Evolutionary conservation across 495 filamentous ascomycete species (phyloP), one percentile per base, ranked within the genome.

Genomic region (Poronia punctata): DNA sequence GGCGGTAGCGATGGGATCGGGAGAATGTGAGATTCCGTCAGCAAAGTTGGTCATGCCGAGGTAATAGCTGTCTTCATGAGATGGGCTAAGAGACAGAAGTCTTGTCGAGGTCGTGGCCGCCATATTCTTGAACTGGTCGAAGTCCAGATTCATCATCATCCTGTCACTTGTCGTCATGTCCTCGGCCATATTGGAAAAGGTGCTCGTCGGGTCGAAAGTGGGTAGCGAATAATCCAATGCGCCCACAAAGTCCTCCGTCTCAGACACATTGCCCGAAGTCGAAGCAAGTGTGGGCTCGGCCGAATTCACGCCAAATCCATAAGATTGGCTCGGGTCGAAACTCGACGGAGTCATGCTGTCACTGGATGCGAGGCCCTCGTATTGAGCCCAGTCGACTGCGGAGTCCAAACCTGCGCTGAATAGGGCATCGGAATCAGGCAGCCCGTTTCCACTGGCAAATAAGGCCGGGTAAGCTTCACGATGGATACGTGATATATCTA

Each of bases 181-280:
- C 32, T 72, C 52, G 8, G 74, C 57, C 40, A 75, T 61, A 35
- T 71, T 67, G 11, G 76, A 60, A 49, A 71, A 74, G 36, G 47
- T 60, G 39, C 52, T 46, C 11, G 79, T 67, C 0, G 69, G 66
- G 35, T 66, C 70, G 52, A 71, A 78, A 31, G 67, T 62, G 40
- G 75, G 68, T 40, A 72, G 49, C 9, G 56, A 65, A 46, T 78
- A 75, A 42, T 75, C 72, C 39, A 72, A 68, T 43, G 69, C 73
- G n/a, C 70, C 59, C 31, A 66, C 51, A 50, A 72, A 71, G 34
- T 88, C 84, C 38, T 84, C 83, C 10, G 75, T 75, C 58, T 87
- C 83, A 10, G 83, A 87, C 20, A 83, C 76, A 45, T 86, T 82
- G 21, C 83, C 83, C 2, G 83, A 86, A 7, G 80, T 87, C 3